Evolutionary conservation across 2,329 filamentous ascomycete genomes (phyloP).

Genomic region (Thielaviopsis ethacetica): DNA sequence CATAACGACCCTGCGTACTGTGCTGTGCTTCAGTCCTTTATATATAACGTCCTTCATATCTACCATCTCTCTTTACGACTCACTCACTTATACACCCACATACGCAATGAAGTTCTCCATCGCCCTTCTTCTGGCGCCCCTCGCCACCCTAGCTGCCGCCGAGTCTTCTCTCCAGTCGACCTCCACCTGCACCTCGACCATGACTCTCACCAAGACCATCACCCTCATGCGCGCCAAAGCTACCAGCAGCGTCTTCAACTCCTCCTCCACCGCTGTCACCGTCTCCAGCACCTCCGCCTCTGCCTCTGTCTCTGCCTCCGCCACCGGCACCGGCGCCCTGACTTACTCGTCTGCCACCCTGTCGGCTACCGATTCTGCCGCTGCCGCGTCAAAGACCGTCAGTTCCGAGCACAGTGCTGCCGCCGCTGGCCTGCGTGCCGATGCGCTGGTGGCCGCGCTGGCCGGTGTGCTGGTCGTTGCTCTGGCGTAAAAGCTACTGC

Average conservation of each 20-base stretch:
- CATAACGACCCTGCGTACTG: neutral
- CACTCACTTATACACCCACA: neutral
- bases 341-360: conserved; percentile 17
- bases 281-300: conserved; percentile 12
- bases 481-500: conserved; percentile 28
- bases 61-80: neutral
- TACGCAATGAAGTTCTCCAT: conserved; percentile 25
- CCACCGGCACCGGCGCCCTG: conserved; percentile 22
- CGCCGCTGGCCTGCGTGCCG: conserved; percentile 26
- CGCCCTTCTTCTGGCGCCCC: conserved; percentile 33
- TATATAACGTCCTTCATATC: neutral
- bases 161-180: conserved; percentile 21
- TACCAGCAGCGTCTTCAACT: neutral
- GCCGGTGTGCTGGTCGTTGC: conserved; percentile 33
- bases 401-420: conserved; percentile 22
- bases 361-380: conserved; percentile 14
- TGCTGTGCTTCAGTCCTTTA: neutral
- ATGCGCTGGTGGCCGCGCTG: conserved; percentile 31
- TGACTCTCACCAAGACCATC: conserved; percentile 33
- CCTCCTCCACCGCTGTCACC: too few relatives aligned
- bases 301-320: conserved; percentile 21
- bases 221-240: conserved; percentile 31
- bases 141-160: conserved; percentile 24
- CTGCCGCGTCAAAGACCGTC: conserved; percentile 20
- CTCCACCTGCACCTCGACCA: conserved; percentile 33